A percentile compares a stretch with the other conserved stretches of the same genome.
These are phyloP conservation scores for Musa schizocarpa DNA, from an alignment of 176 grass and related monocot genomes.

Conservation along the genomic window DNA sequence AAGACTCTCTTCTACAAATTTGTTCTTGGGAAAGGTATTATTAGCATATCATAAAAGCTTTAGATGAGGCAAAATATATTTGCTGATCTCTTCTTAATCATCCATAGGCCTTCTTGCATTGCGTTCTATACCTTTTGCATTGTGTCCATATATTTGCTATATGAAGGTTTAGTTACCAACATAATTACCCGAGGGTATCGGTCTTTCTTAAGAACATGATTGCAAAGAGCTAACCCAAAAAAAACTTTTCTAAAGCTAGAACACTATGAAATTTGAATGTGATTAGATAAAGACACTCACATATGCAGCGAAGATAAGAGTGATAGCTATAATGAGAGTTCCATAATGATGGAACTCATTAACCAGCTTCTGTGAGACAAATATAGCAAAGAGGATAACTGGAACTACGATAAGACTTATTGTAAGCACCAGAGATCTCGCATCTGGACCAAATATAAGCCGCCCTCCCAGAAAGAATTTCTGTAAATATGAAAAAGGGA, in stretches of 20 bases:
- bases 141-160: no score
- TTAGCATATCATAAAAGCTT: background rate
- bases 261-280: background rate
- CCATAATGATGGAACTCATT: constrained; percentile 49
- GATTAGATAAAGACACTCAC: constrained; percentile 36
- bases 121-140: no score
- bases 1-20: background rate
- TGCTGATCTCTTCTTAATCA: background rate
- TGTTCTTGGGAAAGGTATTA: background rate
- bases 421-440: constrained; percentile 65
- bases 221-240: no score
- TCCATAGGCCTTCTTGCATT: background rate
- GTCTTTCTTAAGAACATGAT: no score
- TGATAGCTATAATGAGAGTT: constrained; percentile 35
- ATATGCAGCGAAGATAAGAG: constrained; percentile 51
- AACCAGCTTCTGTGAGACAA: constrained; percentile 53
- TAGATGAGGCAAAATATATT: background rate
- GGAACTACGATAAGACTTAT: constrained; percentile 65
- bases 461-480: constrained; percentile 67
- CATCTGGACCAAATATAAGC: constrained; percentile 88
- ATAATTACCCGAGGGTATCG: no score
- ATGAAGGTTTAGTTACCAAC: no score
- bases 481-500: constrained; percentile 19
- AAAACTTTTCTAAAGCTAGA: background rate
- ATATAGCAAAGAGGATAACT: constrained; percentile 45